Evolutionary conservation across 164 flowering plant species (phyloP), one percentile per base, ranked within the genome.

Genomic region (Santalum album): DNA sequence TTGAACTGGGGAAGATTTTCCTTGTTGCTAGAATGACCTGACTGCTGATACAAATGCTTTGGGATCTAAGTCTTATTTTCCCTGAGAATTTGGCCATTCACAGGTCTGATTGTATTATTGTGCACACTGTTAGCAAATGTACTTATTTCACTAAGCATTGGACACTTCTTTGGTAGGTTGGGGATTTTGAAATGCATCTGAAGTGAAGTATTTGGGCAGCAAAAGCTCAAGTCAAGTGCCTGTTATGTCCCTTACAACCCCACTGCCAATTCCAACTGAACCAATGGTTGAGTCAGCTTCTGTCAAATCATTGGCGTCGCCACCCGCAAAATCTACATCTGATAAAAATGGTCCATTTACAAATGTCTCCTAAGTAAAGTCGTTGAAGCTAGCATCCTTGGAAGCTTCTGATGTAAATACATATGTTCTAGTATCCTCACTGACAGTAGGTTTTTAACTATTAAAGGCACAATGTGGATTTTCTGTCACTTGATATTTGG

Each of bases 131-230:
- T 38, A 12, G 17, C 15, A 15, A 38, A 16, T 12, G 17, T 38
- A 9, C 42, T 19, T 7, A n/a, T 25, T 38, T 54, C 51, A 50
- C 26, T 19, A 15, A 4, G 16, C 48, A 0, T 61, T 67, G 60
- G 16, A 9, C 14, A 15, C 42, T 38, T 32, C 12, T 32, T 14
- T 49, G 21, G 65, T 66, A 92, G 98, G 67, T 89, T 59, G 98
- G 98, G 51, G 83, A 74, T 56, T 89, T 92, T 64, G 94, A 92
- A 68, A 89, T 92, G 91, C 81, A 82, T 64, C 59, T 88, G 58
- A 84, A 73, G 73, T 73, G 96, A 57, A 82, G 84, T 24, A 55
- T 84, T 53, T 85, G 77, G 66, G 78, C 66, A 27, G 46, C 75
- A 44, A 62, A 36, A 36, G 64, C 66, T 50, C 69, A n/a, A 79